Evolutionary conservation across 2,329 filamentous ascomycete species (phyloP).

Genomic region (Aureobasidium sp.): DNA sequence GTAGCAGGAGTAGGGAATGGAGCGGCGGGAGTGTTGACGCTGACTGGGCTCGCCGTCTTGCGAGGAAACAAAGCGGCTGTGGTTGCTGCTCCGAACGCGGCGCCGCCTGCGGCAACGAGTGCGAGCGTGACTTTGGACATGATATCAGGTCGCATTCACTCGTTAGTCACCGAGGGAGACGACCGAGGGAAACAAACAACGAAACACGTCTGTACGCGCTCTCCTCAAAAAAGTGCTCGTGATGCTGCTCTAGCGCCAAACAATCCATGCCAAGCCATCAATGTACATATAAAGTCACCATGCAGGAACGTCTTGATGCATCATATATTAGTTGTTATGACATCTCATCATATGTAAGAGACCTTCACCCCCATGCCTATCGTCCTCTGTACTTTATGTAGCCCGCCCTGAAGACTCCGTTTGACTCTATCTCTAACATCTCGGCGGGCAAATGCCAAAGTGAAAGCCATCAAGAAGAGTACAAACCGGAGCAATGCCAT

Average conservation of each 20-base stretch:
- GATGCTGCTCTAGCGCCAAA: conserved; percentile 7
- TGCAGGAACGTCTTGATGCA: background rate
- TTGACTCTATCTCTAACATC: conserved; percentile 68
- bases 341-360: conserved; percentile 65
- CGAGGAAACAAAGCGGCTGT: conserved; percentile 39
- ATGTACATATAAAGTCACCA: background rate
- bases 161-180: background rate
- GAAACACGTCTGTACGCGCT: background rate
- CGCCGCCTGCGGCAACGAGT: conserved; percentile 40
- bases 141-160: background rate
- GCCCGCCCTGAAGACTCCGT: conserved; percentile 58
- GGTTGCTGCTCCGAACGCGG: conserved; percentile 40
- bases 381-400: conserved; percentile 75
- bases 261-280: background rate
- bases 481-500: conserved; percentile 54
- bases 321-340: background rate
- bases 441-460: conserved; percentile 66
- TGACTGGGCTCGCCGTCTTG: conserved; percentile 17
- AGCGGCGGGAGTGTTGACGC: conserved; percentile 21
- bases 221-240: conserved; percentile 3
- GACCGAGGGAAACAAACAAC: background rate
- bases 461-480: conserved; percentile 69
- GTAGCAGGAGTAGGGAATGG: conserved; percentile 20
- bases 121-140: conserved; percentile 46
- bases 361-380: conserved; percentile 97